These are phyloP conservation scores for Malus orientalis DNA, from an alignment of 306 rosid genomes.

Conservation along the genomic window DNA sequence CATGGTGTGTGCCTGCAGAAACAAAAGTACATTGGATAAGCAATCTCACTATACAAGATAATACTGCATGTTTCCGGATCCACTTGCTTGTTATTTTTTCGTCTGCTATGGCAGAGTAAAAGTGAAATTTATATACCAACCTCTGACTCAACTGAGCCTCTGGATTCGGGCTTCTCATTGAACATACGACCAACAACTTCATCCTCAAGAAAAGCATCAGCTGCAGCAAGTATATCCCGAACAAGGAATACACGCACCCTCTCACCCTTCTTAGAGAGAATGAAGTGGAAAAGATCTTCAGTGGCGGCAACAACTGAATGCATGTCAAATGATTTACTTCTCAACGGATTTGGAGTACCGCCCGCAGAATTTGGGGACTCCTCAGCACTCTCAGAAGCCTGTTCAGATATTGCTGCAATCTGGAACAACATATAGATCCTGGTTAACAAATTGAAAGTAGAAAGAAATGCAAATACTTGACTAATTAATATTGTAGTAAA, in stretches of 20 bases:
- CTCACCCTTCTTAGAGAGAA: slow-evolving; percentile 76
- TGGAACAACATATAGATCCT: slow-evolving; percentile 35
- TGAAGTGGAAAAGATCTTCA: slow-evolving; percentile 73
- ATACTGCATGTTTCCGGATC: background rate
- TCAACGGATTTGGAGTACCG: slow-evolving; percentile 37
- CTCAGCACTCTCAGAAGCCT: slow-evolving; percentile 59
- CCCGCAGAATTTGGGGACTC: slow-evolving; percentile 39
- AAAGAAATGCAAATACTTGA: background rate
- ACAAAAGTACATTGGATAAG: background rate
- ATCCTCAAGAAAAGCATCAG: slow-evolving; percentile 58
- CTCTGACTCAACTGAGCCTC: slow-evolving; percentile 14
- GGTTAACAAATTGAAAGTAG: background rate
- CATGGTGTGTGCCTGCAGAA: slow-evolving; percentile 52
- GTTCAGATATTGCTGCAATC: slow-evolving; percentile 93
- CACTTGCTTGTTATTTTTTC: background rate
- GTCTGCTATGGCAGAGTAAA: background rate
- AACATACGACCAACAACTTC: slow-evolving; percentile 42
- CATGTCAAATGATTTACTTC: slow-evolving; percentile 83
- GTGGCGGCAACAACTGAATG: slow-evolving; percentile 79
- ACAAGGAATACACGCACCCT: slow-evolving; percentile 85
- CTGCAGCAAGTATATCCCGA: slow-evolving; percentile 64
- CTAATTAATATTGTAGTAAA: background rate
- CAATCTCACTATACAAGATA: background rate
- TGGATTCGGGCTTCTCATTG: slow-evolving; percentile 35
- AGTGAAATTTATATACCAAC: background rate